Percentiles rank a stretch among this genome's conserved stretches.
These are phyloP conservation scores for Phytophthora melonis DNA, from an alignment of 352 stramenopile genomes.

Conservation along the genomic window DNA sequence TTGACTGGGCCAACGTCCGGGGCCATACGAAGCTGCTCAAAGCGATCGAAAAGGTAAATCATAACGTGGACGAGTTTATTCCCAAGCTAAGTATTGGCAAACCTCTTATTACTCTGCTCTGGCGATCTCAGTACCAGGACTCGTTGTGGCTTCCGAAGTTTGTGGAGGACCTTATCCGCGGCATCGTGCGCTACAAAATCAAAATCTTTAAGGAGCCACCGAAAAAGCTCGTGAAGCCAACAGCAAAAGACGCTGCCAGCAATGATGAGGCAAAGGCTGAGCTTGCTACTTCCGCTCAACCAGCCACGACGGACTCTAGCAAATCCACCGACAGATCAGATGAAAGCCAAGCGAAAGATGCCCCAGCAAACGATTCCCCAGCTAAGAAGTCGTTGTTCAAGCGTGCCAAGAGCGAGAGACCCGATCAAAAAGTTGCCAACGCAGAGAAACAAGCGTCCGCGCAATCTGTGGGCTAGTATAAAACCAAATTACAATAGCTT, in stretches of 20 bases:
- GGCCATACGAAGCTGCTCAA: slow-evolving; percentile 55
- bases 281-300: neutral
- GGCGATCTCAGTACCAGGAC: slow-evolving; percentile 57
- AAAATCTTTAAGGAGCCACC: slow-evolving; percentile 67
- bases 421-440: slow-evolving; percentile 12
- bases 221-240: slow-evolving; percentile 30
- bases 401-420: slow-evolving; percentile 16
- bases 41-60: slow-evolving; percentile 63
- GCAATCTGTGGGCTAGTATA: slow-evolving; percentile 18
- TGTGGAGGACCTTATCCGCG: slow-evolving; percentile 71
- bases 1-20: slow-evolving; percentile 69
- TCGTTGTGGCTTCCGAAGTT: slow-evolving; percentile 76
- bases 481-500: neutral
- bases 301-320: neutral
- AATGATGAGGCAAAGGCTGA: slow-evolving; percentile 5
- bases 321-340: neutral
- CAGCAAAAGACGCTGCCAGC: slow-evolving; percentile 1
- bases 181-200: slow-evolving; percentile 81
- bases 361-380: neutral
- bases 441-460: slow-evolving; percentile 11
- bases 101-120: neutral
- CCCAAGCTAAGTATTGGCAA: neutral
- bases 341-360: slow-evolving; percentile 1
- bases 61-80: neutral
- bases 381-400: slow-evolving; percentile 16